Evolutionary conservation across 495 filamentous ascomycete species (phyloP).

Genomic region (Penicillium robsamsonii): DNA sequence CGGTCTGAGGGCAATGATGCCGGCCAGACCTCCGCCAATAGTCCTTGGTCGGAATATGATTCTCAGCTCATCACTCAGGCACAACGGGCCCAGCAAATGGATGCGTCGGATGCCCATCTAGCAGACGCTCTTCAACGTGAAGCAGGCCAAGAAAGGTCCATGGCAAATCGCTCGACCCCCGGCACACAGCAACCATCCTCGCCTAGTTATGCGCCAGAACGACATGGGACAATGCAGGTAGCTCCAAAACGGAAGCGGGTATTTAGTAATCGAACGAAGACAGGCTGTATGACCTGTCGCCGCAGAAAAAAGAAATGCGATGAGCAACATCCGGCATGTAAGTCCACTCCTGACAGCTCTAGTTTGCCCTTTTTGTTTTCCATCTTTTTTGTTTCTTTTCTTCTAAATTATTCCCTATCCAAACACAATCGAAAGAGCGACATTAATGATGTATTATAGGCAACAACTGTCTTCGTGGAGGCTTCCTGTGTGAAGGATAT

Average conservation of each 20-base stretch:
- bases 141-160: slow-evolving; percentile 37
- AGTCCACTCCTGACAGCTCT: slow-evolving; percentile 24
- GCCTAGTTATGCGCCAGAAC: slow-evolving; percentile 39
- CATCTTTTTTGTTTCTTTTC: background rate
- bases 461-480: slow-evolving; percentile 88
- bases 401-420: background rate
- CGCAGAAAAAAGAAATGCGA: slow-evolving; percentile 98
- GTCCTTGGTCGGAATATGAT: slow-evolving; percentile 44
- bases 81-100: slow-evolving; percentile 47
- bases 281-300: slow-evolving; percentile 93
- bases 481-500: slow-evolving; percentile 94
- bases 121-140: slow-evolving; percentile 53
- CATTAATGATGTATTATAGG: slow-evolving; percentile 47
- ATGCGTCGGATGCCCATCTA: slow-evolving; percentile 50
- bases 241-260: slow-evolving; percentile 81
- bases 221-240: slow-evolving; percentile 52
- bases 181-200: slow-evolving; percentile 34
- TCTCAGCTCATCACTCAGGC: slow-evolving; percentile 41
- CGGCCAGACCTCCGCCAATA: slow-evolving; percentile 31
- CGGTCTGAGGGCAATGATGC: slow-evolving; percentile 35
- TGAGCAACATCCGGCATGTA: slow-evolving; percentile 91
- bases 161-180: slow-evolving; percentile 35
- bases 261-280: slow-evolving; percentile 97
- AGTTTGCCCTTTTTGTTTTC: background rate
- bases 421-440: background rate